A percentile compares a stretch with the other conserved stretches of the same genome.
Conservation (phyloP, 257 asterid genomes). For the Echium plantagineum region DNA sequence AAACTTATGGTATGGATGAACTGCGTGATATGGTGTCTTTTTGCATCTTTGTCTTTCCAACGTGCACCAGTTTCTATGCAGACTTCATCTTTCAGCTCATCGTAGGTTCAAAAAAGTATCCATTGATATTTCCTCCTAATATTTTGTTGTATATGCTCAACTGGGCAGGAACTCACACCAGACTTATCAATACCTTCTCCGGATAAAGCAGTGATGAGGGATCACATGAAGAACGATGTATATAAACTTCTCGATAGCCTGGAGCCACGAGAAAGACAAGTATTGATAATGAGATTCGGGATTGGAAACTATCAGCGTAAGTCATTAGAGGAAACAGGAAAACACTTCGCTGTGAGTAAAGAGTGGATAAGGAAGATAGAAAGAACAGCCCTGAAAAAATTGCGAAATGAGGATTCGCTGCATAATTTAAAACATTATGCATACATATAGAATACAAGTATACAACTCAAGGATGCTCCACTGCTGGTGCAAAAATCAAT, state of each 20-base stretch:
- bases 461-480: too few species aligned
- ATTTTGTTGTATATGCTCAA: too few species aligned
- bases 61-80: too few species aligned
- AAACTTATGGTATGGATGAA: conserved; percentile 37
- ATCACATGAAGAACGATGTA: conserved; percentile 37
- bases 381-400: conserved; percentile 45
- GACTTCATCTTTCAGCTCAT: too few species aligned
- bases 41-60: too few species aligned
- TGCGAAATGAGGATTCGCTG: conserved; percentile 33
- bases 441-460: conserved; percentile 19
- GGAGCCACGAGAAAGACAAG: conserved; percentile 58
- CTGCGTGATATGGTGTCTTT: too few species aligned
- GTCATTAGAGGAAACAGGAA: conserved; percentile 76
- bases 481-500: too few species aligned
- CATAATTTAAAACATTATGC: conserved; percentile 39
- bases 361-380: conserved; percentile 86
- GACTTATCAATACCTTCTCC: conserved; percentile 50
- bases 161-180: conserved; percentile 44
- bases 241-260: conserved; percentile 44
- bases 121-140: too few species aligned
- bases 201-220: conserved; percentile 39
- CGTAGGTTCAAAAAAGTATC: too few species aligned
- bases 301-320: conserved; percentile 38
- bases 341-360: conserved; percentile 59
- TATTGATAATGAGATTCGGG: conserved; percentile 63